A percentile compares a stretch with the other conserved stretches of the same genome.
Conservation (phyloP, 106 monocot genomes). For the Triglochin maritima region DNA sequence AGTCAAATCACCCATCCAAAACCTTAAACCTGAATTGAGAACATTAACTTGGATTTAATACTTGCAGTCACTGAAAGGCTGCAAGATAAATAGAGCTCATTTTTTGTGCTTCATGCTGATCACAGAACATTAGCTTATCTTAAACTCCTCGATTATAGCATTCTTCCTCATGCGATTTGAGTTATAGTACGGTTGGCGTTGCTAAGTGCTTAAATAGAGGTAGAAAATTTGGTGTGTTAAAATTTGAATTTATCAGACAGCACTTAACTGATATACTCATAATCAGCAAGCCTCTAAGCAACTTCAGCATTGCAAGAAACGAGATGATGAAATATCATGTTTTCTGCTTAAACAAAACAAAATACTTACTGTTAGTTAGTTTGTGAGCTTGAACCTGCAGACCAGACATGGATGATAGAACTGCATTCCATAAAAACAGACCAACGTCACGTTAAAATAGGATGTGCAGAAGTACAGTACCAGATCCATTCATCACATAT, state of each 20-base stretch:
- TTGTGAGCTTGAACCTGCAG: conserved; percentile 42
- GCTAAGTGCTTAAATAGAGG: too few species aligned
- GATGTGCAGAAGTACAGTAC: conserved; percentile 1
- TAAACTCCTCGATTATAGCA: too few species aligned
- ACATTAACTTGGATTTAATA: not conserved
- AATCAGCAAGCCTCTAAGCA: too few species aligned
- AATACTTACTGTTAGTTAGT: conserved; percentile 35
- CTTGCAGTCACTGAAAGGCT: not conserved
- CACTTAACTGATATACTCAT: too few species aligned
- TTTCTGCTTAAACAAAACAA: not conserved
- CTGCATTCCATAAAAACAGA: conserved; percentile 32
- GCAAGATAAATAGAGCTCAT: too few species aligned
- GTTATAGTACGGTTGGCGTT: too few species aligned
- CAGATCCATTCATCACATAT: not conserved
- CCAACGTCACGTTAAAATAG: not conserved
- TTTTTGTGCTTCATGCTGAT: too few species aligned
- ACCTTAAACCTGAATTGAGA: not conserved
- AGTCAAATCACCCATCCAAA: not conserved
- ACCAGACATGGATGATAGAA: conserved; percentile 69
- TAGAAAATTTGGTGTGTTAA: too few species aligned
- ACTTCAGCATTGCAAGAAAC: not conserved
- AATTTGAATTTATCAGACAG: too few species aligned
- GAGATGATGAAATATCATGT: not conserved
- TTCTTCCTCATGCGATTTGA: too few species aligned
- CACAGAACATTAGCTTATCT: too few species aligned